Conservation (phyloP, 2,329 filamentous ascomycete genomes). For the Aspergillus transmontanensis region DNA sequence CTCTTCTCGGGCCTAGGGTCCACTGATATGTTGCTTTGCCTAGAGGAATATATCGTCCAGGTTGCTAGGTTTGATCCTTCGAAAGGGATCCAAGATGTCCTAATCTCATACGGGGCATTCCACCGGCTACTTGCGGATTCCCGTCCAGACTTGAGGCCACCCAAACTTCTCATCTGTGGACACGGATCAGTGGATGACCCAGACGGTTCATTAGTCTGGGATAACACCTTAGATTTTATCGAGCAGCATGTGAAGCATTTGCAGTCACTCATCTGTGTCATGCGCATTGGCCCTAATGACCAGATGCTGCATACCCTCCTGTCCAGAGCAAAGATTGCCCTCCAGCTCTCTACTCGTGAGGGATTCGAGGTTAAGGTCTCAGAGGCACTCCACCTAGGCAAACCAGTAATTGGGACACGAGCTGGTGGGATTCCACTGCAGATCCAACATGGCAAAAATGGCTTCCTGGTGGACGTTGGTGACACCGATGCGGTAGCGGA, state of each 20-base stretch:
- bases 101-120: not conserved
- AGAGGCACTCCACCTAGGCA: not conserved
- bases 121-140: not conserved
- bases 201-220: conserved; percentile 69
- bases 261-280: conserved; percentile 67
- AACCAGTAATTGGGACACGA: conserved; percentile 53
- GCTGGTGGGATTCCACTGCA: conserved; percentile 77
- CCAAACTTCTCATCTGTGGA: conserved; percentile 70
- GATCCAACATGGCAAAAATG: conserved; percentile 68
- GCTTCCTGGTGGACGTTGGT: conserved; percentile 68
- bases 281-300: conserved; percentile 75
- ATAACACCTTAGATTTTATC: conserved; percentile 66
- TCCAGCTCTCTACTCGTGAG: conserved; percentile 76
- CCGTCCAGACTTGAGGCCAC: conserved; percentile 56
- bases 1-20: too few species aligned
- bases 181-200: conserved; percentile 78
- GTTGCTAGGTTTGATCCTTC: conserved; percentile 77
- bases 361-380: conserved; percentile 67
- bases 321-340: conserved; percentile 67
- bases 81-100: conserved; percentile 75
- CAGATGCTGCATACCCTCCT: conserved; percentile 77
- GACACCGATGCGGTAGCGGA: conserved; percentile 67
- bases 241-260: conserved; percentile 52
- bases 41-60: conserved; percentile 71
- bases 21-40: too few species aligned